phyloP scores from a whole-genome alignment of 2,329 filamentous ascomycete genomes.

The Fusarium dimerum region DNA sequence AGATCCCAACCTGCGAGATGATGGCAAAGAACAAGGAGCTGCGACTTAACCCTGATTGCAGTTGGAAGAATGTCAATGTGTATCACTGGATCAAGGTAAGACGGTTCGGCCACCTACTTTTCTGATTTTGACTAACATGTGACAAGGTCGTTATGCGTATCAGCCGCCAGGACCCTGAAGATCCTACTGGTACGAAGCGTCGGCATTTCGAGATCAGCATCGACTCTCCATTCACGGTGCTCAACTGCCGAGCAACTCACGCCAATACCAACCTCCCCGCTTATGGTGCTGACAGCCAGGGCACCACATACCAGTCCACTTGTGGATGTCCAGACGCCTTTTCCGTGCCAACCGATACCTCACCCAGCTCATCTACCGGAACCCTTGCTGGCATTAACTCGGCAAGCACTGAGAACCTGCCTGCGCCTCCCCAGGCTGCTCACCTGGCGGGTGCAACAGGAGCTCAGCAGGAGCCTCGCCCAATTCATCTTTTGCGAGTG shows the following conservation, averaged over 20 bases:
- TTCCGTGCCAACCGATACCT: slow-evolving; percentile 58
- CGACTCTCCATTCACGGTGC: slow-evolving; percentile 90
- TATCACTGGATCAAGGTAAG: slow-evolving; percentile 94
- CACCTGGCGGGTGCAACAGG: slow-evolving; percentile 41
- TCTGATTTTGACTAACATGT: slow-evolving; percentile 8
- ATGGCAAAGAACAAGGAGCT: slow-evolving; percentile 72
- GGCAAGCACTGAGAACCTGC: slow-evolving; percentile 37
- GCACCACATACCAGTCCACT: slow-evolving; percentile 45
- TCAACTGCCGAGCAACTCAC: slow-evolving; percentile 90
- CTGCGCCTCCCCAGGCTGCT: slow-evolving; percentile 56
- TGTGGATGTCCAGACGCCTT: slow-evolving; percentile 58
- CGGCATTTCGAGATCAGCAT: slow-evolving; percentile 96
- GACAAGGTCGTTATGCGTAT: slow-evolving; percentile 85
- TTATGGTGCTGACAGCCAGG: slow-evolving; percentile 61
- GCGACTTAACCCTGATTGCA: slow-evolving; percentile 83
- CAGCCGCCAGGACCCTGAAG: slow-evolving; percentile 77
- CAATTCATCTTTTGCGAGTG: slow-evolving; percentile 80
- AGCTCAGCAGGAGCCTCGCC: slow-evolving; percentile 52
- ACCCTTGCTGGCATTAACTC: slow-evolving; percentile 45
- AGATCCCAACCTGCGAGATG: slow-evolving; percentile 83
- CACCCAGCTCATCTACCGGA: slow-evolving; percentile 64
- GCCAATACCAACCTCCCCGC: slow-evolving; percentile 84
- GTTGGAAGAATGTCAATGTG: slow-evolving; percentile 90
- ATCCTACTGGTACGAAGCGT: slow-evolving; percentile 70
- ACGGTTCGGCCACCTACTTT: neutral